Base-by-base conservation (phyloP, 2,329 filamentous ascomycete genomes). In the Monilinia fructigena region DNA sequence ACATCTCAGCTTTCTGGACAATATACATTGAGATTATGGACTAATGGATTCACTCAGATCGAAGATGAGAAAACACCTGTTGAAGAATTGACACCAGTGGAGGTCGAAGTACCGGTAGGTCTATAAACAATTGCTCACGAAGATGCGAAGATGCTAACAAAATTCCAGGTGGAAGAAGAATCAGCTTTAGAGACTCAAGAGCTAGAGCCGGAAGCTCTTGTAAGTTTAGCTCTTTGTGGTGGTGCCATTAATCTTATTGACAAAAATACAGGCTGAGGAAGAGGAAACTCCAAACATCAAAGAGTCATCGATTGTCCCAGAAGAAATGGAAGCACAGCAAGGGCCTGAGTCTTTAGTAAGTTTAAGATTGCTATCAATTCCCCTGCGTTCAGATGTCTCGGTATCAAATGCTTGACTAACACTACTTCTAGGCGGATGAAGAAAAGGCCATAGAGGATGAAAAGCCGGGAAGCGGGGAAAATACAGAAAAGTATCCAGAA, bases 81-180 rank as follows among this genome's bases (percentile, higher is more conserved):
- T 18, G 47, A n/a, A 3, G 16, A 53, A 7, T 1, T 35, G 1
- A 11, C 16, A 23, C 18, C 16, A 11, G 14, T 18, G 2, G 48
- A 63, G 42, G 0, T 7, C 14, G 38, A 63, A 31, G 4, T 4
- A 1, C 23, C 2, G 18, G 48, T 63, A 55, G 42, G 23, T 63
- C 3, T 11, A 5, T n/a, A 18, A 10, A 16, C 45, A 14, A 1
- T 4, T 14, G 6, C 3, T 20, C 1, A 4, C 2, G 26, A 11
- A 26, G 8, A 50, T 8, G 2, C 1, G 3, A 11, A 50, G 14
- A 26, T 52, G 1, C n/a, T 61, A 26, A 61, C 10, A 16, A 7
- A 1, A 26, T 18, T 0, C 4, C 8, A 61, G 58, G 31, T 7
- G 14, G n/a, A 7, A 5, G 28, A 61, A 12, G 58, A 61, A 16